phyloP scores from a whole-genome alignment of 371 early-diverging fungal species.

The Syncephalastrum racemosum region DNA sequence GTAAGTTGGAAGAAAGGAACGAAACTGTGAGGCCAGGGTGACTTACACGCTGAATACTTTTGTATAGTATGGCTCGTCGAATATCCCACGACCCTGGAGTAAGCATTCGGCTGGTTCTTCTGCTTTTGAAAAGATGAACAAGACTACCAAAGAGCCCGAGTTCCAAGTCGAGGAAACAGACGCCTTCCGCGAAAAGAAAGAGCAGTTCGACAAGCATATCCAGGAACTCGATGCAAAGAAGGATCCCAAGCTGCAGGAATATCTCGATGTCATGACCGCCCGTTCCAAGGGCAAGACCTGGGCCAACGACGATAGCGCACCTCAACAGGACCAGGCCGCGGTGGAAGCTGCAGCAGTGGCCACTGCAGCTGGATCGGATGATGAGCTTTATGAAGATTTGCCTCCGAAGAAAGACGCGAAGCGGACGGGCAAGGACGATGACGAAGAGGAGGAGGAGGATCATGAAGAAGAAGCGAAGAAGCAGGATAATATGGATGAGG shows the following conservation, averaged over 20 bases:
- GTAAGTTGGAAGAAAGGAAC: conserved; percentile 33
- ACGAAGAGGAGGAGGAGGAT: conserved; percentile 30
- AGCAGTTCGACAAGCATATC: conserved; percentile 51
- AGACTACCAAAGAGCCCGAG: conserved; percentile 31
- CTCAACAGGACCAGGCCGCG: conserved; percentile 36
- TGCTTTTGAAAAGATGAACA: conserved; percentile 45
- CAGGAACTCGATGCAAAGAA: conserved; percentile 58
- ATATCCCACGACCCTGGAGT: conserved; percentile 91
- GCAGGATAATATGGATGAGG: conserved; percentile 21
- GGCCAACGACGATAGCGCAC: conserved; percentile 85
- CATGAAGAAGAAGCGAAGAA: conserved; percentile 28
- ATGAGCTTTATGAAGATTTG: conserved; percentile 69
- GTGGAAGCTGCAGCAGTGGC: conserved; percentile 46
- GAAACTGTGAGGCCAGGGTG: not conserved
- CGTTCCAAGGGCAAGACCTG: conserved; percentile 82
- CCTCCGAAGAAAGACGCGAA: conserved; percentile 29
- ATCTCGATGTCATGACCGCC: conserved; percentile 83
- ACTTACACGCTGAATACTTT: not conserved
- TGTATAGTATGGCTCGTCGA: conserved; percentile 65
- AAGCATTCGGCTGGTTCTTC: conserved; percentile 79
- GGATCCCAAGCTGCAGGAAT: conserved; percentile 86
- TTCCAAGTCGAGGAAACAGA: conserved; percentile 48
- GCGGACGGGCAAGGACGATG: conserved; percentile 25
- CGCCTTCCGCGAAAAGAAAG: conserved; percentile 32
- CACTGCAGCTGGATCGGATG: conserved; percentile 65